Evolutionary conservation across 2,329 filamentous ascomycete species (phyloP), one percentile per base, ranked within the genome.

Genomic region (Colletotrichum sp.): DNA sequence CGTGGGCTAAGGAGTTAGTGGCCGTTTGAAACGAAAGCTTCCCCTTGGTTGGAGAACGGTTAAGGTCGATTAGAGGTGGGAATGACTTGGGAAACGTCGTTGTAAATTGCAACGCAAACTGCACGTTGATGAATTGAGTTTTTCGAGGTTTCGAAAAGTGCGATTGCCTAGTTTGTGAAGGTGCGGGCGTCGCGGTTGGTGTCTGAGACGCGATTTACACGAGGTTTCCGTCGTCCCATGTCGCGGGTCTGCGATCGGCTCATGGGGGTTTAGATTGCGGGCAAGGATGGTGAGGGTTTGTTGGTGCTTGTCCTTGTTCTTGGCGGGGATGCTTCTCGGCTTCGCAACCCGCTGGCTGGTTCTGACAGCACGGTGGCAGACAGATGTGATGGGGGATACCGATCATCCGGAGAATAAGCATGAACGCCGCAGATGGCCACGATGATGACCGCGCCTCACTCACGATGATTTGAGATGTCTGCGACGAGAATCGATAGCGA

Each of bases 101-200:
- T 2, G 7, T 4, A 1, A 39, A 32, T n/a, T 28, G 48, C 34
- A 57, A 13, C 28, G 22, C 19, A 39, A 28, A 64, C 28, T 34
- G 13, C 9, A 16, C n/a, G 57, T 27, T 28, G 55, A 19, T 59
- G 22, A 61, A 63, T 72, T 72, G 70, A 25, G 12, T 48, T 27
- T 30, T 15, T 48, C 15, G 57, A 28, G 15, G 25, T 52, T 52
- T n/a, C 30, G 52, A 59, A 57, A 22, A 8, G 25, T 30, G 5
- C 44, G n/a, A 52, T 22, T 34, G 16, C 64, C 64, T 44, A 12
- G 28, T 74, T 30, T 68, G 64, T 59, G 27, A 27, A 69, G 57
- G 39, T 74, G 70, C 64, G 69, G 73, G 73, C 64, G 73, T 70
- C 70, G 70, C 48, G 32, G 64, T 44, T 36, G 44, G 9, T 13